phyloP scores from a whole-genome alignment of 768 basidiomycete species.

The Leccinum variicolor region DNA sequence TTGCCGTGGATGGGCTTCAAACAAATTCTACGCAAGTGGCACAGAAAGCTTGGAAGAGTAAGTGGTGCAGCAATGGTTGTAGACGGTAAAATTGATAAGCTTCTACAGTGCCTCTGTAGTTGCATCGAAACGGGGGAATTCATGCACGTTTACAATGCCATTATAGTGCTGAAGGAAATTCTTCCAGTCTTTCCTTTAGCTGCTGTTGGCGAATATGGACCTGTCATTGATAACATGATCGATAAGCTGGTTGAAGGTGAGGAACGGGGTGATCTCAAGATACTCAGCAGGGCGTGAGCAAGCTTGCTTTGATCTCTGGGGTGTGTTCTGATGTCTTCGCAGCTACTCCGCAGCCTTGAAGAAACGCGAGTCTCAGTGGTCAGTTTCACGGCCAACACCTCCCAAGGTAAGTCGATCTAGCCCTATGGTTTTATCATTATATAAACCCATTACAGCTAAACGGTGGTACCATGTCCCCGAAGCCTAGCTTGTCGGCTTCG shows the following conservation, averaged over 20 bases:
- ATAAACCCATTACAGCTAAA: constrained; percentile 19
- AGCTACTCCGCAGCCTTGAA: constrained; percentile 76
- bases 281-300: constrained; percentile 71
- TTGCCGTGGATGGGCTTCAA: constrained; percentile 72
- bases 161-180: constrained; percentile 89
- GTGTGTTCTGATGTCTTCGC: constrained; percentile 5
- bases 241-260: constrained; percentile 69
- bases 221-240: constrained; percentile 55
- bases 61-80: constrained; percentile 15
- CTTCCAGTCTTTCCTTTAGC: constrained; percentile 84
- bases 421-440: background rate
- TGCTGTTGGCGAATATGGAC: constrained; percentile 52
- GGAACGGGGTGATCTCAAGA: constrained; percentile 80
- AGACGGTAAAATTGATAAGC: background rate
- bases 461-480: constrained; percentile 28
- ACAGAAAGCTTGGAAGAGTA: constrained; percentile 71
- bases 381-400: constrained; percentile 26
- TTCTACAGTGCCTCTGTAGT: constrained; percentile 63
- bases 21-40: constrained; percentile 78
- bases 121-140: constrained; percentile 88
- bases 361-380: constrained; percentile 64
- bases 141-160: constrained; percentile 97
- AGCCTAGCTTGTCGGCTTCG: constrained; percentile 20
- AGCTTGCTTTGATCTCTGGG: background rate
- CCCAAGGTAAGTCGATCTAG: constrained; percentile 30